Percentiles rank a stretch among this genome's conserved stretches.
Evolutionary conservation across 345 rosid genomes (phyloP).

Genomic region (Populus nigra): DNA sequence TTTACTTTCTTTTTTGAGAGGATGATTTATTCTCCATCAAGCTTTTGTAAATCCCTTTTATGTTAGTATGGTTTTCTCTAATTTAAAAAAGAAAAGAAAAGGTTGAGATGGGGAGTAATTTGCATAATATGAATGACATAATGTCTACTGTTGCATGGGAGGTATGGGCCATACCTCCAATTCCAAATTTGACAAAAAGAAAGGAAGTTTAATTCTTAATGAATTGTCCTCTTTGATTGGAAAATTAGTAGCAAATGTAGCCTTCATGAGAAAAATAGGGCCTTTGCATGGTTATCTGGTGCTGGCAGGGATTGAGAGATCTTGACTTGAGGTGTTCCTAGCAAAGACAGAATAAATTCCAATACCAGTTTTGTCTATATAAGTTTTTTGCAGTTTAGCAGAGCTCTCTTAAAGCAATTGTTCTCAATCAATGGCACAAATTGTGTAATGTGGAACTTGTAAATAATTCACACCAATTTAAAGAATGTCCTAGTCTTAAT

Average conservation of each 20-base stretch:
- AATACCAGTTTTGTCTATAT: not conserved
- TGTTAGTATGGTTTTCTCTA: too few relatives aligned
- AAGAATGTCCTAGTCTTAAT: not conserved
- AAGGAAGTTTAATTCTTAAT: not conserved
- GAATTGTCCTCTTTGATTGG: not conserved
- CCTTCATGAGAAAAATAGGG: not conserved
- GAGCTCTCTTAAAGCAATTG: not conserved
- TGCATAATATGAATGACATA: too few relatives aligned
- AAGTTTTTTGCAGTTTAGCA: not conserved
- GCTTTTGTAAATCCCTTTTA: not conserved
- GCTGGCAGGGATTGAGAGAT: constrained; percentile 1
- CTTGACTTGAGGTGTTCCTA: not conserved
- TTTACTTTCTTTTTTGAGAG: not conserved
- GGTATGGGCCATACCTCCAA: not conserved
- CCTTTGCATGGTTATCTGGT: not conserved
- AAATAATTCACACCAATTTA: not conserved
- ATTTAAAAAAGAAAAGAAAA: too few relatives aligned
- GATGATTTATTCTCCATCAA: not conserved
- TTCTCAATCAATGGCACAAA: not conserved
- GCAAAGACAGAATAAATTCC: not conserved
- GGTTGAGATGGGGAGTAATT: too few relatives aligned
- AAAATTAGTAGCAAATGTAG: not conserved
- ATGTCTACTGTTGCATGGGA: not conserved
- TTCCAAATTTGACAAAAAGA: not conserved
- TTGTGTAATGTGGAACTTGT: not conserved